A percentile compares a stretch with the other conserved stretches of the same genome.
phyloP scores from a whole-genome alignment of 2,329 filamentous ascomycete genomes.

The Talaromyces verruculosus region DNA sequence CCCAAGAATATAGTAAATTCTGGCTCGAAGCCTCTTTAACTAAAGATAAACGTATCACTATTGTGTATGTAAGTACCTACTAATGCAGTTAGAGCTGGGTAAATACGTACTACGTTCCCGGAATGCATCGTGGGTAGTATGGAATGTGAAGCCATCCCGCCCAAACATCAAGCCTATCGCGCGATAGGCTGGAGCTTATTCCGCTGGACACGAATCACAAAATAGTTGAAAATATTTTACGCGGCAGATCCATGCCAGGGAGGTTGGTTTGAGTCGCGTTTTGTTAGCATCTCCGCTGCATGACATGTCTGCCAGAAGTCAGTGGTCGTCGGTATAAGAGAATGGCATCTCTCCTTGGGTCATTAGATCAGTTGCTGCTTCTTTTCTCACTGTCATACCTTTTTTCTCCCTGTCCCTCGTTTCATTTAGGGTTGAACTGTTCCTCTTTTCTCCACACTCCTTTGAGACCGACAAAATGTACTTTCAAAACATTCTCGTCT shows the following conservation, averaged over 20 bases:
- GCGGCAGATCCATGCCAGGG: constrained; percentile 21
- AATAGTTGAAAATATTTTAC: neutral
- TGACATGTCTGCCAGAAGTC: neutral
- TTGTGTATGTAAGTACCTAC: neutral
- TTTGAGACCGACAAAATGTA: constrained; percentile 14
- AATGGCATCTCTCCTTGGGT: neutral
- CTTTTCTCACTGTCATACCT: neutral
- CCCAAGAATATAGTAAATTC: neutral
- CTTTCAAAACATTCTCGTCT: constrained; percentile 15
- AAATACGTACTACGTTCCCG: neutral
- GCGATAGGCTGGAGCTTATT: constrained; percentile 16
- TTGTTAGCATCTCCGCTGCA: neutral
- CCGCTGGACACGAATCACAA: neutral
- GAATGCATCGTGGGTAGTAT: constrained; percentile 14
- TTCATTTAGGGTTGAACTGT: constrained; percentile 5
- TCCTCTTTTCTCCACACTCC: neutral
- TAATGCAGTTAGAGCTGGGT: neutral
- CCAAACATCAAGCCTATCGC: constrained; percentile 15
- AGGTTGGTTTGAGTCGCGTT: constrained; percentile 5
- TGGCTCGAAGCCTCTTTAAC: neutral
- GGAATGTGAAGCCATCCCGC: constrained; percentile 16
- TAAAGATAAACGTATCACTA: no score
- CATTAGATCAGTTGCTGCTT: neutral
- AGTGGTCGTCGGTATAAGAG: constrained; percentile 17
- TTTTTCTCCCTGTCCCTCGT: constrained; percentile 9